These are phyloP conservation scores for Mucor piriformis DNA, from an alignment of 371 early-diverging fungal species.

Conservation along the genomic window DNA sequence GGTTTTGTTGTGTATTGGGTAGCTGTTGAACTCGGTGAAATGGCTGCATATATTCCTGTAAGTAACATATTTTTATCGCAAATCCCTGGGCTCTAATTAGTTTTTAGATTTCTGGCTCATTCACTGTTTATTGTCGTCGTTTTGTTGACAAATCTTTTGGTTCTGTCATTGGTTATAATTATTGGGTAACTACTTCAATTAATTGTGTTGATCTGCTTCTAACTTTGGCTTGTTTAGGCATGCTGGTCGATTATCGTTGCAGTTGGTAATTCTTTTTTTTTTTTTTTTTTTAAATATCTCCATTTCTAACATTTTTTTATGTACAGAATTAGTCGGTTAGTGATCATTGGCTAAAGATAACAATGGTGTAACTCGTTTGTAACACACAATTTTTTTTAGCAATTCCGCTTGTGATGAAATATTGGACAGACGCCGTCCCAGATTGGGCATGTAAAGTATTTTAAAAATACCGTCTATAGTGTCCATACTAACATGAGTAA, in stretches of 20 bases:
- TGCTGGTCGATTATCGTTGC: constrained; percentile 29
- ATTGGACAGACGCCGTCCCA: constrained; percentile 24
- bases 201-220: not conserved
- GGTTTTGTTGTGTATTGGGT: constrained; percentile 76
- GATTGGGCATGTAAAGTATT: constrained; percentile 24
- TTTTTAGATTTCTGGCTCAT: constrained; percentile 21
- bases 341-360: not conserved
- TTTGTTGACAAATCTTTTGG: constrained; percentile 33
- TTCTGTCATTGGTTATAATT: constrained; percentile 27
- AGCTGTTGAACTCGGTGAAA: constrained; percentile 63
- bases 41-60: constrained; percentile 31
- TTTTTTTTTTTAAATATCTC: not conserved
- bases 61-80: not conserved
- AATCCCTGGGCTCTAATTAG: not conserved
- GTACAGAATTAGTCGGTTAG: constrained; percentile 16
- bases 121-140: constrained; percentile 29
- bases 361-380: not conserved
- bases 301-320: not conserved
- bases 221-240: not conserved
- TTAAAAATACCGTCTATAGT: not conserved
- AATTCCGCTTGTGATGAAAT: constrained; percentile 18
- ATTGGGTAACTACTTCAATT: constrained; percentile 13
- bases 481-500: not conserved
- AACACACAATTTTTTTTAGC: constrained; percentile 4
- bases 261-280: constrained; percentile 7